Evolutionary conservation across 2,329 filamentous ascomycete species (phyloP).

Genomic region (Colletotrichum sp.): DNA sequence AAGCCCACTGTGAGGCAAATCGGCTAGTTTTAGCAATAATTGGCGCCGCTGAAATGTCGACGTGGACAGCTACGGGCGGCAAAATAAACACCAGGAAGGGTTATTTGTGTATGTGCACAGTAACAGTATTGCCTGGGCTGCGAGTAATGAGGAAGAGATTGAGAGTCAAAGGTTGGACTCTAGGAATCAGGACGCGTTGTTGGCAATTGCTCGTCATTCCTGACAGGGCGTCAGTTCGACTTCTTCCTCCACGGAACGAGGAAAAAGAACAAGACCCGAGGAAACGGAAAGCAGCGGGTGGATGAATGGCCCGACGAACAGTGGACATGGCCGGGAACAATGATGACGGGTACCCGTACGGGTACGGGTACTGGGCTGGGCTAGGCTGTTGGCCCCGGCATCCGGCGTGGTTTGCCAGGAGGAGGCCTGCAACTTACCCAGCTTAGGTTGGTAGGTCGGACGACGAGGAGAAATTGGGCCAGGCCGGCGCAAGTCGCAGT

Average conservation of each 20-base stretch:
- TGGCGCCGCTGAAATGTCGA: neutral
- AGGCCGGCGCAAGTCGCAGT: conserved; percentile 1
- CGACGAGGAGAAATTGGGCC: conserved; percentile 1
- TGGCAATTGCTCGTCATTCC: conserved; percentile 4
- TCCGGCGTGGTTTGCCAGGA: conserved; percentile 4
- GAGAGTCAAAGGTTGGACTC: neutral
- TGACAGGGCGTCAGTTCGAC: neutral
- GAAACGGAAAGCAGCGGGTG: neutral
- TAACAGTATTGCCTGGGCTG: neutral
- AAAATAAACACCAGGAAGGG: neutral
- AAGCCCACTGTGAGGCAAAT: neutral
- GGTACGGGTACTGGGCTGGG: neutral
- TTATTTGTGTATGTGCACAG: neutral
- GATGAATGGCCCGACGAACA: neutral
- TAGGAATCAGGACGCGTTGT: neutral
- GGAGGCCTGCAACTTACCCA: neutral
- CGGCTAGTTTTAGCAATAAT: neutral
- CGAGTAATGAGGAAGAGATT: conserved; percentile 9
- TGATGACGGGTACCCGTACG: neutral
- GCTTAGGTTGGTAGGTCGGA: neutral
- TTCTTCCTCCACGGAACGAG: neutral
- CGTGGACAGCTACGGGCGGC: neutral
- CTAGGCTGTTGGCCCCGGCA: neutral
- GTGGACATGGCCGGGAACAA: neutral
- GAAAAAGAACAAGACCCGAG: neutral